Percentiles rank a stretch among this genome's conserved stretches.
Conservation (phyloP, 768 basidiomycete species). For the Hysterangium stoloniferum region DNA sequence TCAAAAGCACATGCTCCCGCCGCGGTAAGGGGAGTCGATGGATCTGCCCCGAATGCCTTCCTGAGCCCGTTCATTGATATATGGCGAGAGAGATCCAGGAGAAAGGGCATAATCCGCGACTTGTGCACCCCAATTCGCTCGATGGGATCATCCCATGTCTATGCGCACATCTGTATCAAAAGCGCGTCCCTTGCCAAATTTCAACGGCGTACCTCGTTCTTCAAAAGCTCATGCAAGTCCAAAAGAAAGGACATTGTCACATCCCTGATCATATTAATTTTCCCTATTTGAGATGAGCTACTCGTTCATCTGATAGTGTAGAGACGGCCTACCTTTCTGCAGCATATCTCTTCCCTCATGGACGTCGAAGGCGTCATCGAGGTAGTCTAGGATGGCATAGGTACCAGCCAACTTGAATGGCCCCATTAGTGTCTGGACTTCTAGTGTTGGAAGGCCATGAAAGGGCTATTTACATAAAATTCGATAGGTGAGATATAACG, state of each 20-base stretch:
- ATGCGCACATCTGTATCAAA: background rate
- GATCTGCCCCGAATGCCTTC: background rate
- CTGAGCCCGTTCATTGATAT: background rate
- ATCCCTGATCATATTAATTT: slow-evolving; percentile 5
- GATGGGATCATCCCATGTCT: background rate
- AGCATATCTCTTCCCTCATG: slow-evolving; percentile 4
- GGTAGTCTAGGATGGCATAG: slow-evolving; percentile 1
- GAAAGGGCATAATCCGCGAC: background rate
- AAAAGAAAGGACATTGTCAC: background rate
- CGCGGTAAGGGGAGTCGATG: background rate
- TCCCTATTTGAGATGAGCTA: background rate
- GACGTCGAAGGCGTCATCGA: slow-evolving; percentile 1
- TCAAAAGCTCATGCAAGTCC: background rate
- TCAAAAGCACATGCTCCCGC: background rate
- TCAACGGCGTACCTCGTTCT: background rate
- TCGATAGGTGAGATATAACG: background rate
- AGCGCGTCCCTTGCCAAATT: background rate
- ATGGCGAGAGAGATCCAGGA: background rate
- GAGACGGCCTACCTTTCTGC: background rate
- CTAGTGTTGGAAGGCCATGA: slow-evolving; percentile 1
- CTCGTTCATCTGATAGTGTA: background rate
- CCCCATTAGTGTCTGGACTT: background rate
- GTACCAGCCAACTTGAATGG: slow-evolving; percentile 1
- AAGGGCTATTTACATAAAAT: background rate
- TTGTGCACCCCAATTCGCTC: background rate